Evolutionary conservation across 2,329 filamentous ascomycete species (phyloP).

Genomic region (Pseudopithomyces chartarum): DNA sequence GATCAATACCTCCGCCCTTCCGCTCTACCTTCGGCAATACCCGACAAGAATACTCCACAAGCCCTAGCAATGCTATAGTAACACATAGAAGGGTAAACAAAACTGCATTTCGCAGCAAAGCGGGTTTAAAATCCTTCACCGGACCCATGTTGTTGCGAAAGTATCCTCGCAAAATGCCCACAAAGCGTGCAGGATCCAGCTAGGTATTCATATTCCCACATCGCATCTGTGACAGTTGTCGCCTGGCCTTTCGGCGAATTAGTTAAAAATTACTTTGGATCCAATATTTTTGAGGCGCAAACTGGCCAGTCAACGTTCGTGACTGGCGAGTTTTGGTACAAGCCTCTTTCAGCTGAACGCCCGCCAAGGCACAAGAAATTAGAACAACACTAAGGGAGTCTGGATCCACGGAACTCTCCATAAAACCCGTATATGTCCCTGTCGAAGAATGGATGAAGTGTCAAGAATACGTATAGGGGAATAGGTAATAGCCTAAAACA

Average conservation of each 20-base stretch:
- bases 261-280: background rate
- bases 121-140: background rate
- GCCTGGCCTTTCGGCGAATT: background rate
- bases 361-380: background rate
- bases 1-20: background rate
- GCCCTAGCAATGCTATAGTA: background rate
- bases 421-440: background rate
- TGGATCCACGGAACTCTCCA: background rate
- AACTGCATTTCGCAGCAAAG: background rate
- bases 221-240: background rate
- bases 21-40: background rate
- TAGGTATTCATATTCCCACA: background rate
- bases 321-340: background rate
- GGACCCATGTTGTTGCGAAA: background rate
- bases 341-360: background rate
- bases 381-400: background rate
- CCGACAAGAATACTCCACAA: slow-evolving; percentile 5
- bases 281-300: background rate
- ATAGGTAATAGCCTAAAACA: background rate
- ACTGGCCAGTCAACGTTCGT: background rate
- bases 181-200: background rate
- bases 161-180: background rate
- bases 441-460: background rate
- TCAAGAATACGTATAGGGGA: background rate
- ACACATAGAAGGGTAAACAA: background rate